Evolutionary conservation across 495 filamentous ascomycete species (phyloP), one percentile per base, ranked within the genome.

Genomic region (Hyaloscypha variabilis): DNA sequence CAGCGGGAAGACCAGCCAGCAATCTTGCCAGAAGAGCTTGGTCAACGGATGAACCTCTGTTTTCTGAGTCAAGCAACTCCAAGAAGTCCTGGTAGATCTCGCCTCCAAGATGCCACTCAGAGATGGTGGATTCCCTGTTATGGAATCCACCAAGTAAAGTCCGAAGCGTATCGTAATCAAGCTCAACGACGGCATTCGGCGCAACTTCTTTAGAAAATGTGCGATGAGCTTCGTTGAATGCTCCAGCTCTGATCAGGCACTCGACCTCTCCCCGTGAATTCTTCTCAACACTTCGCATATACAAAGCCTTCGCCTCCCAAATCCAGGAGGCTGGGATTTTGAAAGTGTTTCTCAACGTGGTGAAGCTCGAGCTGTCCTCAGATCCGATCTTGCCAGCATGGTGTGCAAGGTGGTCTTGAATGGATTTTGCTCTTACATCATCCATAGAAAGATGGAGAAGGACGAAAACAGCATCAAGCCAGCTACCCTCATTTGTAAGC

Each of bases 41-140:
- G 64, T 71, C 63, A 59, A 69, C 34, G 62, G 64, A 49, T 64
- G 60, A 10, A 77, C 72, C 61, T 52, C 67, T 71, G 65, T 76
- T 68, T 56, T 76, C 58, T 31, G 23, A 14, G 64, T 65, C 66
- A 53, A 74, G 63, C 25, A 95, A 77, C 34, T 86, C 81, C 24
- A 96, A 80, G 76, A 90, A 97, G 62, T 94, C 89, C 55, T 89
- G 84, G 69, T 97, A 97, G 21, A 97, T 85, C 58, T 87, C 84
- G 13, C 92, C 94, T 17, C 91, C 93, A 24, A 82, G 75, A 28
- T 88, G 82, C 95, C 95, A 98, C 50, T 79, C 78, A 8, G 73
- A 70, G 34, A 83, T 74, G 60, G 69, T 65, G 39, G 72, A 54
- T 24, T 85, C 81, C 21, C 76, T 72, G 1, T 79, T 79, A 26